phyloP scores from a whole-genome alignment of 306 rosid genomes.

The Pueraria montana region DNA sequence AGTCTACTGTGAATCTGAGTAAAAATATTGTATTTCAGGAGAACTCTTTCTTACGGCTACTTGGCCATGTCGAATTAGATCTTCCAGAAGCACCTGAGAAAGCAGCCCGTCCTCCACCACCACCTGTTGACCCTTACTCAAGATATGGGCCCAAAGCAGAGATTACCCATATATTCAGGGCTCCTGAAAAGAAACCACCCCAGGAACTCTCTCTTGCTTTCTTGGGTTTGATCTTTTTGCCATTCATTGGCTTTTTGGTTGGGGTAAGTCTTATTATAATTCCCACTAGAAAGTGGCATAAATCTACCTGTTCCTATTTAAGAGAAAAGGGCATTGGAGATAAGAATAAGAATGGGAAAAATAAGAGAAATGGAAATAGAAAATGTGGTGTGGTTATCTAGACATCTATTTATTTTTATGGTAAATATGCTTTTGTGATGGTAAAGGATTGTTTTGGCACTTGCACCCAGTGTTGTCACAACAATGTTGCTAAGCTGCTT shows the following conservation, averaged over 20 bases:
- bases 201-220: constrained; percentile 82
- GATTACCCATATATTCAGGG: constrained; percentile 84
- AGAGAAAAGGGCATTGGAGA: background rate
- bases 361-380: constrained; percentile 28
- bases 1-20: constrained; percentile 41
- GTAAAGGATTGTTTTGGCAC: constrained; percentile 14
- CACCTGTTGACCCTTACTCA: constrained; percentile 73
- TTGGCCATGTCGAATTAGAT: constrained; percentile 86
- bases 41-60: constrained; percentile 79
- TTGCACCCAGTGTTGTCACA: constrained; percentile 4
- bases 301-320: constrained; percentile 10
- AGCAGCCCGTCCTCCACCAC: constrained; percentile 84
- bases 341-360: constrained; percentile 24
- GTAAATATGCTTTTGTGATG: constrained; percentile 2
- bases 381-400: constrained; percentile 8
- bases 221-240: constrained; percentile 83
- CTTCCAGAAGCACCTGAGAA: constrained; percentile 98
- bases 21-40: constrained; percentile 65
- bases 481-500: background rate
- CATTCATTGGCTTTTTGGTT: constrained; percentile 79
- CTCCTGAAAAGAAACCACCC: constrained; percentile 90
- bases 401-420: constrained; percentile 17
- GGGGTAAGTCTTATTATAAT: constrained; percentile 75
- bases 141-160: constrained; percentile 92
- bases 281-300: constrained; percentile 9